A percentile compares a stretch with the other conserved stretches of the same genome.
These are phyloP conservation scores for Coriaria nepalensis DNA, from an alignment of 306 rosid species.

Conservation along the genomic window DNA sequence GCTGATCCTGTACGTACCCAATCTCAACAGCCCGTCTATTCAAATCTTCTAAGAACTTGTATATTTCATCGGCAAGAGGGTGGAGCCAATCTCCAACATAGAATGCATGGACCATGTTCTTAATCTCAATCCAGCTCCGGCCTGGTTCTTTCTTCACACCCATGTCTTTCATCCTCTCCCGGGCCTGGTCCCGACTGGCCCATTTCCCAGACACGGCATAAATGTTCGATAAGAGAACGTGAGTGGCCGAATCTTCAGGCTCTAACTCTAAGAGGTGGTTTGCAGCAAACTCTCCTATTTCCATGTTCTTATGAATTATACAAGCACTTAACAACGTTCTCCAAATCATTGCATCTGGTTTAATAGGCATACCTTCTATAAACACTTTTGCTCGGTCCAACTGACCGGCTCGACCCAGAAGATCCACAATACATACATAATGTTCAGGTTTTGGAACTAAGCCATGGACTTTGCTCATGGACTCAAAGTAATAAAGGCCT, in stretches of 20 bases:
- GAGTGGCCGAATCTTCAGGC: constrained; percentile 82
- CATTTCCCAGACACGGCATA: constrained; percentile 72
- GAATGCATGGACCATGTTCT: constrained; percentile 55
- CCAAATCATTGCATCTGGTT: constrained; percentile 77
- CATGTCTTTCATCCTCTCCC: constrained; percentile 66
- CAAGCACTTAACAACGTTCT: constrained; percentile 84
- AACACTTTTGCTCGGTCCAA: constrained; percentile 45
- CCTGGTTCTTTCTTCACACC: constrained; percentile 89
- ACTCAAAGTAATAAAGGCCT: constrained; percentile 59
- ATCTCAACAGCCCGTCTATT: constrained; percentile 31
- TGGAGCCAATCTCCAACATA: constrained; percentile 70
- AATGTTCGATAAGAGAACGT: constrained; percentile 70
- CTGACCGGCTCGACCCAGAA: constrained; percentile 69
- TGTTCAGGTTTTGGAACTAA: constrained; percentile 73
- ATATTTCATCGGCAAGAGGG: constrained; percentile 40
- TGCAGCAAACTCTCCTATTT: constrained; percentile 80
- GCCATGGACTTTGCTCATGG: constrained; percentile 54
- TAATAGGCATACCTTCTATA: constrained; percentile 61
- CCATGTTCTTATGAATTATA: constrained; percentile 46
- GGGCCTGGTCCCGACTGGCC: constrained; percentile 57
- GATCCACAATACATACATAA: constrained; percentile 76
- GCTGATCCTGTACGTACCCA: constrained; percentile 43
- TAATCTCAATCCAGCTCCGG: constrained; percentile 75
- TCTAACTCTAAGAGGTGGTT: constrained; percentile 60
- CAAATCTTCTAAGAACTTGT: constrained; percentile 40